Percentiles rank a stretch among this genome's conserved stretches.
phyloP scores from a whole-genome alignment of 345 rosid genomes.

The Eucalyptus victrix region DNA sequence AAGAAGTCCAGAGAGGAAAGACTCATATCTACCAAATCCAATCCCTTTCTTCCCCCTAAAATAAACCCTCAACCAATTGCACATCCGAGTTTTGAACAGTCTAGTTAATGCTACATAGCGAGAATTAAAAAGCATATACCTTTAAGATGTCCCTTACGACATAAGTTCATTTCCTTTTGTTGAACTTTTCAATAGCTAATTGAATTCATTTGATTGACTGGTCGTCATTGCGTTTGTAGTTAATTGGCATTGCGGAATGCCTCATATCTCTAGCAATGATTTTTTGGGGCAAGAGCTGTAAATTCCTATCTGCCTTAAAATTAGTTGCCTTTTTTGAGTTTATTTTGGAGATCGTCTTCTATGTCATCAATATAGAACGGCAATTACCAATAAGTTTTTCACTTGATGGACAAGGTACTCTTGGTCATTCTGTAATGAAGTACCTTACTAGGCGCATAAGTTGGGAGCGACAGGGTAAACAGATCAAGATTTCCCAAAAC shows the following conservation, averaged over 20 bases:
- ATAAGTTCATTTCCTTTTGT: not conserved
- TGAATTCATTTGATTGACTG: not conserved
- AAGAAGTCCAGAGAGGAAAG: constrained; percentile 8
- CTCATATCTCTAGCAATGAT: not conserved
- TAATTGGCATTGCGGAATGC: not conserved
- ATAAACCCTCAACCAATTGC: constrained; percentile 11
- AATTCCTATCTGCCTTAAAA: not conserved
- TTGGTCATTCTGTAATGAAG: not conserved
- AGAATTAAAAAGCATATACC: not conserved
- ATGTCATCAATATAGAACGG: not conserved
- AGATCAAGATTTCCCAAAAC: accelerated
- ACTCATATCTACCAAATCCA: constrained; percentile 15
- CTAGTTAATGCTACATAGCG: constrained; percentile 13
- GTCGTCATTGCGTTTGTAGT: not conserved
- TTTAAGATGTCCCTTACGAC: not conserved
- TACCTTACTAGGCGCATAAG: not conserved
- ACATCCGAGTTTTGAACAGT: constrained; percentile 19
- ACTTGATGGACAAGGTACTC: not conserved
- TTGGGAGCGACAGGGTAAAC: accelerated
- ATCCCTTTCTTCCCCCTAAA: constrained; percentile 9
- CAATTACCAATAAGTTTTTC: not conserved
- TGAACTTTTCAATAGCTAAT: not conserved
- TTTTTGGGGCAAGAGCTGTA: not conserved
- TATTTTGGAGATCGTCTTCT: not conserved
- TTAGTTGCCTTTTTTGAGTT: not conserved